Evolutionary conservation across 2,329 filamentous ascomycete species (phyloP), one percentile per base, ranked within the genome.

Genomic region (Triangularia verruculosa): DNA sequence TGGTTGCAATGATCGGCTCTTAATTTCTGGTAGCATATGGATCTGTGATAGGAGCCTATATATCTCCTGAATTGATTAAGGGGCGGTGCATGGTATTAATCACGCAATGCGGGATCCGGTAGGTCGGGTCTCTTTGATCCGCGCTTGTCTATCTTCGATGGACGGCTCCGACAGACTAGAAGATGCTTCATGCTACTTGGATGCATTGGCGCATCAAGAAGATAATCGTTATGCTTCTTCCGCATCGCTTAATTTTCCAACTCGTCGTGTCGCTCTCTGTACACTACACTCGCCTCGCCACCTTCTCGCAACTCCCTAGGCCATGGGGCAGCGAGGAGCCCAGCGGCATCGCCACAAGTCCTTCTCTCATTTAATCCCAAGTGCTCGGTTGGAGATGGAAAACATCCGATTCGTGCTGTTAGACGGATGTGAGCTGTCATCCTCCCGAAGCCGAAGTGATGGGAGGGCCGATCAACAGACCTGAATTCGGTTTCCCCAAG

Each of bases 91-190:
- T 34, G 3, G 30, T 34, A 43, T 59, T 43, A 59, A 51, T 59
- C 57, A 59, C 57, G 57, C 57, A 59, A 59, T 28, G n/a, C 32
- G 11, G 34, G 57, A 47, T 28, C 57, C 57, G 57, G 39, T 17
- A 59, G 39, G 57, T 39, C 57, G 39, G 57, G 57, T 51, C 32
- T 25, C 11, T 12, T 43, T n/a, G 13, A 39, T 59, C 22, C 24
- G 57, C 34, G 22, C 51, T 24, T 53, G 51, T 53, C 34, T 24
- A 53, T 53, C 17, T 53, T 20, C 51, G 25, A 4, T 17, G 15
- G 51, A 17, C 51, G 51, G 6, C n/a, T 15, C 34, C 8, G 17
- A 13, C 34, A 43, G 13, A 43, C 34, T n/a, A 43, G 8, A n/a
- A n/a, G 51, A 27, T 12, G 5, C 12, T 53, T 17, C 51, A 53